Evolutionary conservation across 768 basidiomycete species (phyloP), one percentile per base, ranked within the genome.

Genomic region (Pulveroboletus sp.): DNA sequence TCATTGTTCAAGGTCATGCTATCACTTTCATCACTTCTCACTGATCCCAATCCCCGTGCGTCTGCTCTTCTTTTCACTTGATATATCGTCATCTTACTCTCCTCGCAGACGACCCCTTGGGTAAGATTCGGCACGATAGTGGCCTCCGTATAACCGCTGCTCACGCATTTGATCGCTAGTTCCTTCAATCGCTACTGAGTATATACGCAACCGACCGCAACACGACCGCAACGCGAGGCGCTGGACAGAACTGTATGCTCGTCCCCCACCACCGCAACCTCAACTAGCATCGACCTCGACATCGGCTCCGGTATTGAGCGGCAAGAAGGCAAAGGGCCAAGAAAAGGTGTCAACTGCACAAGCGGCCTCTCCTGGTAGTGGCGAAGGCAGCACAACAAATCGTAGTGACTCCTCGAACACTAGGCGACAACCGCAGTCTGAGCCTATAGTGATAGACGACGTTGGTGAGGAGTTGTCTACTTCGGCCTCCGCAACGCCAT

Each of bases 1-100:
- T 94, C 92, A 3, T 74, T 97, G 42, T 93, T 89, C 76, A 96
- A 97, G 73, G 89, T 95, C 61, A 85, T 97, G 69, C 80, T 97
- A 17, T 94, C 92, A 26, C 78, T 97, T 5, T 94, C 92, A 0
- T 94, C 92, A 0, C 80, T 97, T 10, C 75, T 97, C 43, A 93
- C 92, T 10, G 93, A 96, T 58, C 93, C 93, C 0, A 97, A 97
- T 71, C 93, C 93, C 1, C 78, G 91, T 92, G 64, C 52, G 89
- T 75, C 31, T 24, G 1, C 32, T 51, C 28, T 12, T 42, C 26
- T 24, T 43, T 44, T 37, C 33, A 21, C 5, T 27, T n/a, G 30
- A 28, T 47, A 6, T 31, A 50, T 49, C 43, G 24, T 39, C 42
- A 62, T 39, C 54, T 58, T 43, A 43, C 33, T 21, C 42, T 41